These are phyloP conservation scores for Cyclocybe aegerita DNA, from an alignment of 768 basidiomycete species.

Conservation along the genomic window DNA sequence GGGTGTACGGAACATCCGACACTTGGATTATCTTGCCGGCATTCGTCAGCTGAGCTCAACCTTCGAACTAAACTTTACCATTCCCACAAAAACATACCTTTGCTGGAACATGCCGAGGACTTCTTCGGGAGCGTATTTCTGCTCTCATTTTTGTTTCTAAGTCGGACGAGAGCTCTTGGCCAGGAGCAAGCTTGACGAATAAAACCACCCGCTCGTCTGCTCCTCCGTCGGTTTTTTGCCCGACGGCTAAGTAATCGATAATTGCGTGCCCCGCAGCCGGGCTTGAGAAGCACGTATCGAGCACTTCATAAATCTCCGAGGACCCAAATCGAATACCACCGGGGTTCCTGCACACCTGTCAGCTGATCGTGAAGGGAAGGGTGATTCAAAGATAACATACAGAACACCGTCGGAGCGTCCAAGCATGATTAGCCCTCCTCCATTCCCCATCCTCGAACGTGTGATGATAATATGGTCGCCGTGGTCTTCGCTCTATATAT, in stretches of 20 bases:
- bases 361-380: conserved; percentile 18
- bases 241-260: conserved; percentile 69
- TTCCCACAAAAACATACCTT: conserved; percentile 40
- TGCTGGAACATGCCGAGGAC: conserved; percentile 77
- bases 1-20: conserved; percentile 71
- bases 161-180: conserved; percentile 45
- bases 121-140: conserved; percentile 62
- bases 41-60: conserved; percentile 4
- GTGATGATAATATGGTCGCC: conserved; percentile 76
- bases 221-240: conserved; percentile 63
- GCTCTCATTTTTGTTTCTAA: conserved; percentile 57
- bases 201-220: conserved; percentile 75
- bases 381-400: conserved; percentile 36
- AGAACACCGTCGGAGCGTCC: conserved; percentile 82
- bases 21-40: conserved; percentile 61
- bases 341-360: conserved; percentile 56
- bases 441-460: conserved; percentile 62
- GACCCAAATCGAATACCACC: conserved; percentile 84
- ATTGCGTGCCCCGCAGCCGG: conserved; percentile 36
- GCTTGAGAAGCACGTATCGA: conserved; percentile 61
- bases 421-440: conserved; percentile 79
- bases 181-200: conserved; percentile 65
- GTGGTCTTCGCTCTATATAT: conserved; percentile 49
- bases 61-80: not conserved
- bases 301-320: conserved; percentile 77